A percentile compares a stretch with the other conserved stretches of the same genome.
Conservation (phyloP, 805 yeast genomes). For the Wickerhamomyces subpelliculosus region DNA sequence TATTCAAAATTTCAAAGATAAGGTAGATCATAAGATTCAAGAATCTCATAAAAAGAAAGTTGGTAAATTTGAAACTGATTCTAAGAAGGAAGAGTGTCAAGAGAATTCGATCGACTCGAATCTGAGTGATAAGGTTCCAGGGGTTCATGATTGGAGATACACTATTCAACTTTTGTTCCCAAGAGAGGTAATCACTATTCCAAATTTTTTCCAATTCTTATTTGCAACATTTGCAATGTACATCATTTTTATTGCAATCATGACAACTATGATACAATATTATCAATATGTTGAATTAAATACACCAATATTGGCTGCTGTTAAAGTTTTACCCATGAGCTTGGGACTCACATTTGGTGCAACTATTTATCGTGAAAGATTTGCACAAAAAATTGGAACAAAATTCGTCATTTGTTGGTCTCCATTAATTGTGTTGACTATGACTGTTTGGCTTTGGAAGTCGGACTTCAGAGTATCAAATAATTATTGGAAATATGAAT, state of each 20-base stretch:
- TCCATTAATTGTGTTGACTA: slow-evolving; percentile 9
- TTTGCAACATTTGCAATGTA: slow-evolving; percentile 15
- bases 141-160: slow-evolving; percentile 7
- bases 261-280: slow-evolving; percentile 20
- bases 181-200: slow-evolving; percentile 17
- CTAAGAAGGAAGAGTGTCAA: no score
- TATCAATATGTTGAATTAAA: slow-evolving; percentile 21
- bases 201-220: slow-evolving; percentile 20
- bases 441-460: slow-evolving; percentile 21
- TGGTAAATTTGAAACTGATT: no score
- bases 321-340: slow-evolving; percentile 28
- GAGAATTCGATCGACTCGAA: no score
- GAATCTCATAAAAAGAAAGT: not conserved
- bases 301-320: slow-evolving; percentile 28
- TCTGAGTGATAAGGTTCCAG: no score
- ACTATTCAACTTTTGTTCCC: slow-evolving; percentile 23
- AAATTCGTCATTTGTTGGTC: slow-evolving; percentile 11
- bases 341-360: slow-evolving; percentile 26
- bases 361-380: slow-evolving; percentile 15
- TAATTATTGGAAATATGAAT: slow-evolving; percentile 25
- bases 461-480: slow-evolving; percentile 9
- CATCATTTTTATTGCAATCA: slow-evolving; percentile 15
- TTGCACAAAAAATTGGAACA: slow-evolving; percentile 18
- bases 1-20: slow-evolving; percentile 11
- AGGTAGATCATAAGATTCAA: slow-evolving; percentile 1